phyloP scores from a whole-genome alignment of 495 filamentous ascomycete genomes.

The Neurospora pannonica region DNA sequence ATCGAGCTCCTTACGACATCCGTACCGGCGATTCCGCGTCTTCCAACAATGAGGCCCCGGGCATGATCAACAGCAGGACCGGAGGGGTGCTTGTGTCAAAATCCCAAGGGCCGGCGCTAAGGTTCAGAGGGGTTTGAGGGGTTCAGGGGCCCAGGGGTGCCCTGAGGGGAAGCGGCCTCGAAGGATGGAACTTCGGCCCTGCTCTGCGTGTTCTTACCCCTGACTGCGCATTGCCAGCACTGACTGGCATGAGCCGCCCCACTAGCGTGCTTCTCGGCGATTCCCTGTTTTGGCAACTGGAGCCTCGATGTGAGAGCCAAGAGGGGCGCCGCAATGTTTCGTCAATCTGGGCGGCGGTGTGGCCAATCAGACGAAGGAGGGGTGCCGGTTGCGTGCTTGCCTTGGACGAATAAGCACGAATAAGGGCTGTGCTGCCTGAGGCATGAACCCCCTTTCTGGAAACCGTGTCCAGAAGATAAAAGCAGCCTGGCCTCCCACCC shows the following conservation, averaged over 20 bases:
- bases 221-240: not conserved
- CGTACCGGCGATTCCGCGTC: not conserved
- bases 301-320: not conserved
- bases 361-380: slow-evolving; percentile 16
- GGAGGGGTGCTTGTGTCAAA: not conserved
- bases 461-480: slow-evolving; percentile 29
- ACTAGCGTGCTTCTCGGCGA: slow-evolving; percentile 4
- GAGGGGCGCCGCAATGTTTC: slow-evolving; percentile 13
- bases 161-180: not conserved
- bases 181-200: not conserved
- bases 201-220: not conserved
- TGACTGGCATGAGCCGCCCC: not conserved
- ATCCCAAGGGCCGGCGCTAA: not conserved
- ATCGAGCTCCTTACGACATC: not conserved
- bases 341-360: slow-evolving; percentile 1
- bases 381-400: not conserved
- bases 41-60: not conserved
- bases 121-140: not conserved
- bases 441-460: slow-evolving; percentile 13
- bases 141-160: not conserved
- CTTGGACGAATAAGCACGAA: not conserved
- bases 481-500: slow-evolving; percentile 17
- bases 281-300: slow-evolving; percentile 18
- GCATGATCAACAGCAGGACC: not conserved
- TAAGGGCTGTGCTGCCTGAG: slow-evolving; percentile 16